Base-by-base conservation (phyloP, 2,329 filamentous ascomycete genomes). In the Didymella sp. region DNA sequence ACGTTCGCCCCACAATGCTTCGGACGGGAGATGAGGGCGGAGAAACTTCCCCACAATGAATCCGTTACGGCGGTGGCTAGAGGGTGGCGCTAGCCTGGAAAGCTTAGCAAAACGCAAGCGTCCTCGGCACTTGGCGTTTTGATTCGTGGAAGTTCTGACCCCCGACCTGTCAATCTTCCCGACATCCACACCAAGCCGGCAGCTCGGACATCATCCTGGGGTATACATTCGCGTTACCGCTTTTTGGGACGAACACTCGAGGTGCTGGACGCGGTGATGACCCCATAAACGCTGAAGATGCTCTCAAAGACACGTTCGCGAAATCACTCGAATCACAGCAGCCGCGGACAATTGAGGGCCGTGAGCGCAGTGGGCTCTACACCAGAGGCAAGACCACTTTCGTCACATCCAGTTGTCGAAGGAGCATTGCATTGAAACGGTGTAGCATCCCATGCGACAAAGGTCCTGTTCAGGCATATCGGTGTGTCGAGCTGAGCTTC, bases 1-100 rank as follows among this genome's bases (percentile, higher is more conserved):
- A 38, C 35, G 19, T 41, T 27, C 47, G 41, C 45, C 52, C 53
- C 42, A 25, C 41, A 24, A 22, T n/a, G n/a, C 27, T 24, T 27
- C 15, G 7, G 27, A 27, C 46, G 33, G 40, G 46, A 56, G 43
- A 56, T 56, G 54, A 56, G 35, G 15, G 42, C 54, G 54, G 54
- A 56, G 47, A 56, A 56, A 56, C 53, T 56, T 24, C 49, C 49
- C 31, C 49, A 50, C 37, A 35, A 21, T 50, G 46, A n/a, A n/a
- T n/a, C n/a, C n/a, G n/a, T n/a, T n/a, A n/a, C n/a, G n/a, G n/a
- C n/a, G n/a, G 45, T 38, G 45, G 45, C 33, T 48, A 48, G 45
- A 28, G 46, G n/a, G 46, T 49, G 37, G 35, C 25, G 46, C 46
- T 49, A 49, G 35, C 46, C 46, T 25, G 24, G 27, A 30, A 13